These are phyloP conservation scores for Beauveria sp. DNA, from an alignment of 2,329 filamentous ascomycete species.

Conservation along the genomic window DNA sequence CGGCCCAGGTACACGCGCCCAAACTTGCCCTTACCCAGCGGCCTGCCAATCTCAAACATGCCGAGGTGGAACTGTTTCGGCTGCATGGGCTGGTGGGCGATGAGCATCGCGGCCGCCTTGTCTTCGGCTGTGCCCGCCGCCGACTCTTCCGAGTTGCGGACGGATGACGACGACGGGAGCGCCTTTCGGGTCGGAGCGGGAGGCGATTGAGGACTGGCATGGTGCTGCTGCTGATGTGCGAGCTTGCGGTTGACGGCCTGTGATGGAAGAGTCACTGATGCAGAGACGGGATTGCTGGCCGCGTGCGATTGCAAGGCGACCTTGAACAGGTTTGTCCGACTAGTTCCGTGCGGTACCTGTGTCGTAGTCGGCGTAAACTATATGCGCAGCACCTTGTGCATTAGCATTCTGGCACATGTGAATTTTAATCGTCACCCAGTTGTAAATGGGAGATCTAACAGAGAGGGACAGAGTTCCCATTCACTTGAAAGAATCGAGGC, in stretches of 20 bases:
- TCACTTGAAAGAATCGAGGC: neutral
- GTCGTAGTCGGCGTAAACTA: conserved; percentile 25
- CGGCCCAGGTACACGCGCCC: conserved; percentile 79
- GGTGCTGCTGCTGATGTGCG: conserved; percentile 25
- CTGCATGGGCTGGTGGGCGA: conserved; percentile 49
- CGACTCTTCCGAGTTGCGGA: conserved; percentile 41
- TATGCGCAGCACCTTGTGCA: neutral
- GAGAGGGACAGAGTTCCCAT: neutral
- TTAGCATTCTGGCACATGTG: neutral
- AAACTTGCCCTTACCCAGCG: conserved; percentile 81
- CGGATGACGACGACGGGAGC: conserved; percentile 19
- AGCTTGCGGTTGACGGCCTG: conserved; percentile 53
- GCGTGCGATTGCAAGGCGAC: conserved; percentile 68
- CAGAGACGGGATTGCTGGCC: conserved; percentile 52
- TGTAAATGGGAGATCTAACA: neutral
- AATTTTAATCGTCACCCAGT: neutral
- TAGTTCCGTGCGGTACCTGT: conserved; percentile 45
- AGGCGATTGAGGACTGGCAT: conserved; percentile 40
- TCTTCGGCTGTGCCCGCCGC: conserved; percentile 33
- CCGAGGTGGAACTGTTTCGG: conserved; percentile 73
- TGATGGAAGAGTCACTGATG: conserved; percentile 60
- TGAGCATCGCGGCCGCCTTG: conserved; percentile 33
- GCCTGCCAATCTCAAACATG: conserved; percentile 90
- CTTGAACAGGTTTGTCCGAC: conserved; percentile 78
- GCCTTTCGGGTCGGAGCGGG: conserved; percentile 17